Evolutionary conservation across 2,329 filamentous ascomycete species (phyloP), one percentile per base, ranked within the genome.

Genomic region (Alternaria hordeiaustralica): DNA sequence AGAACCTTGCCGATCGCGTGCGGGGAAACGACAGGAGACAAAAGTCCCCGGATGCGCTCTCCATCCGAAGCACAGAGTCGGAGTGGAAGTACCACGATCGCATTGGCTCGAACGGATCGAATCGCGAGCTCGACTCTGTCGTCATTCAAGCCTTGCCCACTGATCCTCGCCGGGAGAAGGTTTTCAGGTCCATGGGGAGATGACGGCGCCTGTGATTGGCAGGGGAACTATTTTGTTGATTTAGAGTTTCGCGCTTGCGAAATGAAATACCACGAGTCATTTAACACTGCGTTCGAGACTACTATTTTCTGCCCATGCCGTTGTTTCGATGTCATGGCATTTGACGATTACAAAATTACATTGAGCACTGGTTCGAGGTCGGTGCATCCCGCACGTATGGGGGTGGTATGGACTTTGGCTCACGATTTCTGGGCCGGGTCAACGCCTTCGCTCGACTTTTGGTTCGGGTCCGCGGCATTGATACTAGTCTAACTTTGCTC

Each of bases 61-160:
- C 77, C 6, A 58, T 76, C 15, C 72, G 64, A 54, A 77, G 74
- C 59, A 65, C 68, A 7, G 63, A 67, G 6, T 72, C 75, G 26
- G 65, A 66, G 13, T 73, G 71, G 60, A 72, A 71, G 21, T 67
- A 71, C 30, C 68, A 71, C 1, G 70, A 76, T 53, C 72, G 72
- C 28, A 61, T 68, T 20, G 67, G 65, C 12, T 78, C 75, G 11
- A 73, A 73, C 45, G 66, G 61, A 8, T 75, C 75, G 7, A 70
- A 75, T 44, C 69, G 69, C 43, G 77, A 77, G 46, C 69, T 79
- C 25, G 66, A 76, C 25, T 71, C 72, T 9, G 69, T 77, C 15
- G 64, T 74, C 28, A 66, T 72, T 30, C 66, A 68, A 33, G 59
- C 71, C 41, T 58, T 71, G 26, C 70, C 70, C n/a, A 71, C 66